Evolutionary conservation across 2,329 filamentous ascomycete species (phyloP).

Genomic region (Periconia digitata): DNA sequence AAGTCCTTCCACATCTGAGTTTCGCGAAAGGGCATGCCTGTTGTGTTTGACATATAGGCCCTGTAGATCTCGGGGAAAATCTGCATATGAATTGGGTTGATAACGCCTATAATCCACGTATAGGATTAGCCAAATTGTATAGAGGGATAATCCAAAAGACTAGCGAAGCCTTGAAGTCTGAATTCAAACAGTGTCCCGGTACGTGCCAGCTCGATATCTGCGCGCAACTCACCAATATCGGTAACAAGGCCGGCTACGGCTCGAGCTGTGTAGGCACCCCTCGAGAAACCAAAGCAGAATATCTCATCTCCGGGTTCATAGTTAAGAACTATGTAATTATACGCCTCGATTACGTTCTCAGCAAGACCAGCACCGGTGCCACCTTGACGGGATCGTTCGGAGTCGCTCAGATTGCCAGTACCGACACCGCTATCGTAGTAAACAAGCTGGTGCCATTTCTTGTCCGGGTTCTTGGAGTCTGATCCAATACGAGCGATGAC

Average conservation of each 20-base stretch:
- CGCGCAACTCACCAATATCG: too few relatives aligned
- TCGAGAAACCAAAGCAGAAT: constrained; percentile 51
- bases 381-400: constrained; percentile 36
- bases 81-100: constrained; percentile 48
- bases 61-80: constrained; percentile 49
- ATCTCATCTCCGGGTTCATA: constrained; percentile 52
- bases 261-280: constrained; percentile 50
- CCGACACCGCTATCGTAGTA: constrained; percentile 41
- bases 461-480: constrained; percentile 21
- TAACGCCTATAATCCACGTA: too few relatives aligned
- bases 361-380: constrained; percentile 48
- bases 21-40: constrained; percentile 25
- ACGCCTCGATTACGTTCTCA: constrained; percentile 53
- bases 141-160: too few relatives aligned
- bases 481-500: constrained; percentile 32
- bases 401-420: constrained; percentile 31
- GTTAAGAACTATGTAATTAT: constrained; percentile 55
- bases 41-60: constrained; percentile 34
- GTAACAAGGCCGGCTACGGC: constrained; percentile 47
- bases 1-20: constrained; percentile 33
- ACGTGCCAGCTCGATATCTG: too few relatives aligned
- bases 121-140: too few relatives aligned
- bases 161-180: too few relatives aligned
- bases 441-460: constrained; percentile 39
- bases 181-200: too few relatives aligned